Conservation (phyloP, 1,284 basidiomycete genomes). For the Psilocybe mexicana region DNA sequence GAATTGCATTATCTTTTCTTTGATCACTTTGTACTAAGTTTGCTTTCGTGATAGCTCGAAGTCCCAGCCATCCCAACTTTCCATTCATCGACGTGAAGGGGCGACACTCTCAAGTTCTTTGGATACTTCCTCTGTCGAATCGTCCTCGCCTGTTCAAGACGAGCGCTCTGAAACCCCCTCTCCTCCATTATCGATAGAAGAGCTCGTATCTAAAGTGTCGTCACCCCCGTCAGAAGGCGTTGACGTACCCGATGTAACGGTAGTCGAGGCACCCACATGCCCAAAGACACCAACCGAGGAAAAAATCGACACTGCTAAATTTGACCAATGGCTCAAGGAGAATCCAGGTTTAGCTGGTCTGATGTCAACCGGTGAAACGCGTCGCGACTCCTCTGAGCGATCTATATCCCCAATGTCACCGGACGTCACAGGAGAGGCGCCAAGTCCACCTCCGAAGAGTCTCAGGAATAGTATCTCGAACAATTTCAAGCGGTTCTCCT, state of each 20-base stretch:
- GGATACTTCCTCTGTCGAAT: slow-evolving; percentile 24
- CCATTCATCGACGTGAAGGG: slow-evolving; percentile 63
- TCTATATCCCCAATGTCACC: slow-evolving; percentile 21
- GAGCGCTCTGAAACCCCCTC: slow-evolving; percentile 12
- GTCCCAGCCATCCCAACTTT: slow-evolving; percentile 19
- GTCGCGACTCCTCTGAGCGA: slow-evolving; percentile 14
- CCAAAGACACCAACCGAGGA: slow-evolving; percentile 24
- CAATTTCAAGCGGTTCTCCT: slow-evolving; percentile 55
- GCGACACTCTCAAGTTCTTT: slow-evolving; percentile 58
- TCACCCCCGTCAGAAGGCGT: slow-evolving; percentile 18
- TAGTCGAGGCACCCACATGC: slow-evolving; percentile 38
- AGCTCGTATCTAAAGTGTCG: slow-evolving; percentile 2
- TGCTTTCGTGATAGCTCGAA: slow-evolving; percentile 1
- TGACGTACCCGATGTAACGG: slow-evolving; percentile 38
- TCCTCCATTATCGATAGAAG: slow-evolving; percentile 5
- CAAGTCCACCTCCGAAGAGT: slow-evolving; percentile 54
- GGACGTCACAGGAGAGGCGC: slow-evolving; percentile 27
- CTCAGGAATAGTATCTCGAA: slow-evolving; percentile 43
- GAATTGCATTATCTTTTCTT: neutral
- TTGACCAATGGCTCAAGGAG: slow-evolving; percentile 25
- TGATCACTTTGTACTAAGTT: neutral
- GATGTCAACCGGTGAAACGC: slow-evolving; percentile 18
- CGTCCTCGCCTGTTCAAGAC: slow-evolving; percentile 11
- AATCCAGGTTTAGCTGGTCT: slow-evolving; percentile 20
- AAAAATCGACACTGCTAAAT: slow-evolving; percentile 21